Evolutionary conservation across 2,329 filamentous ascomycete species (phyloP).

Genomic region (Drechmeria coniospora): DNA sequence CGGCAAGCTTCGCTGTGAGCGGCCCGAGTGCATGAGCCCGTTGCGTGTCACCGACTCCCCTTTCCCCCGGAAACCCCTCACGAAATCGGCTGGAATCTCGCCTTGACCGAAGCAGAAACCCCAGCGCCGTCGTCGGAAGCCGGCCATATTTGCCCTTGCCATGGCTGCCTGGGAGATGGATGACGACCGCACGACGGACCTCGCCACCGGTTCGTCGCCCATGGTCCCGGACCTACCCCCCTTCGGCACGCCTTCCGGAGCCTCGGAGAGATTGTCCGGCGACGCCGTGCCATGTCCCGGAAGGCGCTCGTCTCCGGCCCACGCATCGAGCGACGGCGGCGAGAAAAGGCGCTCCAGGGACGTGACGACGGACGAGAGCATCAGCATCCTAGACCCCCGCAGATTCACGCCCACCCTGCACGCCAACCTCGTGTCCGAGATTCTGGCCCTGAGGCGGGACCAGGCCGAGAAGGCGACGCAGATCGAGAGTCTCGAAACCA

Average conservation of each 20-base stretch:
- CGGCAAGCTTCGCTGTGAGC: slow-evolving; percentile 8
- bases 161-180: slow-evolving; percentile 49
- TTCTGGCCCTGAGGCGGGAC: slow-evolving; percentile 71
- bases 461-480: slow-evolving; percentile 78
- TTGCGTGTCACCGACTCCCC: too few species aligned
- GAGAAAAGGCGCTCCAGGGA: slow-evolving; percentile 41
- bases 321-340: slow-evolving; percentile 24
- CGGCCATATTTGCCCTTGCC: too few species aligned
- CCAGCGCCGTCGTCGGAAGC: too few species aligned
- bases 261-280: slow-evolving; percentile 39
- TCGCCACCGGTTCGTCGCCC: slow-evolving; percentile 45
- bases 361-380: slow-evolving; percentile 47
- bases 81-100: too few species aligned
- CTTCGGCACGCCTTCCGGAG: slow-evolving; percentile 56
- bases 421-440: slow-evolving; percentile 88
- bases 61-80: too few species aligned
- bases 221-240: slow-evolving; percentile 54
- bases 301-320: slow-evolving; percentile 42
- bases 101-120: too few species aligned
- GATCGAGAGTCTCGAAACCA: slow-evolving; percentile 71
- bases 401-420: slow-evolving; percentile 92
- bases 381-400: slow-evolving; percentile 69
- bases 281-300: slow-evolving; percentile 51
- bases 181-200: slow-evolving; percentile 39
- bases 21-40: slow-evolving; percentile 1